Evolutionary conservation across 108 stramenopile species (phyloP).

Genomic region (Thalassiosira profunda): DNA sequence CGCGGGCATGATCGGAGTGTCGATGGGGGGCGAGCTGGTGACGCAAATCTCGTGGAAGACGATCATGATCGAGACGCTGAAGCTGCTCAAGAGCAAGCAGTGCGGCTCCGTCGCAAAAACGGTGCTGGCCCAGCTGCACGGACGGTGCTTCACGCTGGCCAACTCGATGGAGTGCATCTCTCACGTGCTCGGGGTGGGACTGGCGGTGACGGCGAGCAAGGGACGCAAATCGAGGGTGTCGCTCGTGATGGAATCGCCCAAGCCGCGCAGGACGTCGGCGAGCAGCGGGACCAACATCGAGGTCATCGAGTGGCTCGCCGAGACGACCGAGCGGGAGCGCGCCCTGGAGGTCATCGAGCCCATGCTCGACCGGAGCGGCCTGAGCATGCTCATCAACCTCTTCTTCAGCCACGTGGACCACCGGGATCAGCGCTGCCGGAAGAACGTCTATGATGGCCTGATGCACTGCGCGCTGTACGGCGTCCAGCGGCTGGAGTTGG

Average conservation of each 20-base stretch:
- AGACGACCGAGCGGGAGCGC: constrained; percentile 48
- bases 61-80: constrained; percentile 60
- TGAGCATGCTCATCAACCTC: constrained; percentile 41
- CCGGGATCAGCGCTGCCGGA: constrained; percentile 57
- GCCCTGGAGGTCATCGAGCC: constrained; percentile 44
- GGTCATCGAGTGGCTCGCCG: constrained; percentile 62
- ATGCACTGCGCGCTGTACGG: constrained; percentile 49
- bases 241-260: constrained; percentile 14
- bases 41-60: constrained; percentile 51
- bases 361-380: constrained; percentile 36
- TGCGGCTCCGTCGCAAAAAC: constrained; percentile 50
- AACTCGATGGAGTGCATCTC: constrained; percentile 48
- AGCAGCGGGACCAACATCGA: constrained; percentile 36
- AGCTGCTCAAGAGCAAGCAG: constrained; percentile 62
- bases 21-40: constrained; percentile 48
- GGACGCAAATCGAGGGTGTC: constrained; percentile 23
- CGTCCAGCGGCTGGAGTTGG: constrained; percentile 39
- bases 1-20: constrained; percentile 58
- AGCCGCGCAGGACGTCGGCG: constrained; percentile 24
- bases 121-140: constrained; percentile 53
- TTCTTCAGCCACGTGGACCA: constrained; percentile 53
- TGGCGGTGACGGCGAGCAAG: constrained; percentile 27
- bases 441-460: constrained; percentile 49
- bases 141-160: constrained; percentile 51
- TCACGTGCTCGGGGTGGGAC: constrained; percentile 57